Evolutionary conservation across 208 protist genomes (phyloP).

Genomic region (Acanthamoeba castellanii): DNA sequence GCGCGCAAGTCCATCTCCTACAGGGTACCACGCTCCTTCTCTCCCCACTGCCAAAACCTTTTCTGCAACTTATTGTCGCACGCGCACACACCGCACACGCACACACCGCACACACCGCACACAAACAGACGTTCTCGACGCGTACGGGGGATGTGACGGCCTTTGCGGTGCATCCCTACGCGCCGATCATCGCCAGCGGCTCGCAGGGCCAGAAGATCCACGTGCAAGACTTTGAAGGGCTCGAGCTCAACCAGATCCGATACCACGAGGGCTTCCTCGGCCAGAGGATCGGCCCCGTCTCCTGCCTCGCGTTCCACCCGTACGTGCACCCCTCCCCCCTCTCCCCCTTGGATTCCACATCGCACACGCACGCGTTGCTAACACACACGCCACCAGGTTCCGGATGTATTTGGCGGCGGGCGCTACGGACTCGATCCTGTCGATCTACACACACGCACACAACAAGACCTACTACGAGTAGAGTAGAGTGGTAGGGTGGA

Average conservation of each 20-base stretch:
- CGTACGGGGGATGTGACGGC: slow-evolving; percentile 77
- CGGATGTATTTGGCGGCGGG: slow-evolving; percentile 81
- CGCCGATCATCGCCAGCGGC: slow-evolving; percentile 84
- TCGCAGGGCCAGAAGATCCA: slow-evolving; percentile 80
- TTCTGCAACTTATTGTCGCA: background rate
- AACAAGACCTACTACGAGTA: slow-evolving; percentile 66
- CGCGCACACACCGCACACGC: background rate
- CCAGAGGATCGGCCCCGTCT: slow-evolving; percentile 88
- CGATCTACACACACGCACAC: slow-evolving; percentile 82
- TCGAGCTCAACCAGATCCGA: slow-evolving; percentile 81
- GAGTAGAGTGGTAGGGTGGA: too few relatives aligned
- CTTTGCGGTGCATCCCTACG: slow-evolving; percentile 85
- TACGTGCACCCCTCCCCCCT: slow-evolving; percentile 23
- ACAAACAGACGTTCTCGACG: slow-evolving; percentile 21
- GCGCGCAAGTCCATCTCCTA: slow-evolving; percentile 66
- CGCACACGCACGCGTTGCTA: background rate
- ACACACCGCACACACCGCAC: too few relatives aligned
- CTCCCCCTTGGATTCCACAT: background rate
- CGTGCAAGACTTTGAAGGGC: slow-evolving; percentile 80
- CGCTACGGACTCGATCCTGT: slow-evolving; percentile 87
- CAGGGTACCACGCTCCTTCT: slow-evolving; percentile 34
- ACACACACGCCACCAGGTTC: background rate
- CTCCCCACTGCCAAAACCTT: too few relatives aligned
- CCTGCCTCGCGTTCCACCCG: slow-evolving; percentile 87
- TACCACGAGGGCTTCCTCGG: slow-evolving; percentile 90